Percentiles rank a stretch among this genome's conserved stretches.
phyloP scores from a whole-genome alignment of 2,329 filamentous ascomycete species.

The Pseudopyrenochaeta lycopersici region DNA sequence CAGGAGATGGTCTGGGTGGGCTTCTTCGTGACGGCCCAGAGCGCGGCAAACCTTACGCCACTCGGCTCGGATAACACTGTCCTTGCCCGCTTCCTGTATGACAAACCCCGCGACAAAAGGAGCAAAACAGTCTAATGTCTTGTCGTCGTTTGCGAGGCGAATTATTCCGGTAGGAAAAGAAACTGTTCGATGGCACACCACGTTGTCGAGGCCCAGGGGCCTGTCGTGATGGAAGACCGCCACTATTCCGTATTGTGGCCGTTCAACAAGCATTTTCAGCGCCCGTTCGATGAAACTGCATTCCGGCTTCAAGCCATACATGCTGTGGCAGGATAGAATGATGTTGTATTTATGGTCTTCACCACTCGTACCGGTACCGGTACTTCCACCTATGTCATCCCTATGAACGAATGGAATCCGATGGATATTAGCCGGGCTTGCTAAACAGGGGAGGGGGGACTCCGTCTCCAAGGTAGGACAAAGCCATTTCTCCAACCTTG shows the following conservation, averaged over 20 bases:
- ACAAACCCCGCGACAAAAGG: conserved; percentile 61
- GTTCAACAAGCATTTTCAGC: conserved; percentile 57
- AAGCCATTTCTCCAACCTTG: conserved; percentile 56
- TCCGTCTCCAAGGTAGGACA: conserved; percentile 29
- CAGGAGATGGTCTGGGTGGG: conserved; percentile 50
- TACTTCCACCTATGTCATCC: conserved; percentile 21
- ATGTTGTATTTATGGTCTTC: conserved; percentile 57
- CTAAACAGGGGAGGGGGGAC: conserved; percentile 54
- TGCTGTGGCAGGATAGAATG: conserved; percentile 70
- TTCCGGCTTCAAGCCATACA: conserved; percentile 67
- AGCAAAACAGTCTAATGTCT: conserved; percentile 61
- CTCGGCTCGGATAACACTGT: conserved; percentile 44
- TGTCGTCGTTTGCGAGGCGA: conserved; percentile 56
- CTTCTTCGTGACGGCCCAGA: conserved; percentile 54
- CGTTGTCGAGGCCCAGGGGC: conserved; percentile 54
- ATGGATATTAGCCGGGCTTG: conserved; percentile 51
- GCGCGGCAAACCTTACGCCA: conserved; percentile 65
- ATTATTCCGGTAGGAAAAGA: conserved; percentile 58
- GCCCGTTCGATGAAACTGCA: conserved; percentile 56
- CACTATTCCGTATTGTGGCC: conserved; percentile 51
- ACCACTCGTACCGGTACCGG: conserved; percentile 24
- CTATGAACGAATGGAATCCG: conserved; percentile 52
- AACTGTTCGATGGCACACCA: conserved; percentile 60
- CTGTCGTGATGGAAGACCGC: conserved; percentile 65
- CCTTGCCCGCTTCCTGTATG: conserved; percentile 40